These are phyloP conservation scores for Raffaelea arxii DNA, from an alignment of 2,329 filamentous ascomycete genomes.

Conservation along the genomic window DNA sequence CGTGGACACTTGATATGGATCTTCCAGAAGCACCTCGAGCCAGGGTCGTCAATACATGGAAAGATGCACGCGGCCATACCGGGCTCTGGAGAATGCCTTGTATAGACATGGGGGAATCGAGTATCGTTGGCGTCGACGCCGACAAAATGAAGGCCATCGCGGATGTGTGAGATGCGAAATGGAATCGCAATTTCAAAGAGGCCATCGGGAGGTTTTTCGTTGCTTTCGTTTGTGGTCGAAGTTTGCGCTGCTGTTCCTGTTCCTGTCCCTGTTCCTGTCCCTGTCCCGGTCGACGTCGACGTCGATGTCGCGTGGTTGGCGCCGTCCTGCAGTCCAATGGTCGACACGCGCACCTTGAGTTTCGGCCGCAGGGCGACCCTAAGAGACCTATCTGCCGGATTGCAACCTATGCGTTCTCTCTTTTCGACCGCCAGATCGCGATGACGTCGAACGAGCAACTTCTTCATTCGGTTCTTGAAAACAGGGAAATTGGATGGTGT, in stretches of 20 bases:
- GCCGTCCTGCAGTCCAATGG: not conserved
- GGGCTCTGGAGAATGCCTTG: constrained; percentile 67
- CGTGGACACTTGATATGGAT: constrained; percentile 78
- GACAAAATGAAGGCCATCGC: constrained; percentile 87
- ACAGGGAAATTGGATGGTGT: constrained; percentile 67
- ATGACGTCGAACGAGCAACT: constrained; percentile 38
- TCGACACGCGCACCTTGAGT: constrained; percentile 11
- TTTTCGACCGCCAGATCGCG: constrained; percentile 45
- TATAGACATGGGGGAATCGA: constrained; percentile 87
- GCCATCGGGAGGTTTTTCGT: constrained; percentile 10
- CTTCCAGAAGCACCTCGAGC: constrained; percentile 70
- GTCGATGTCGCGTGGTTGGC: not conserved
- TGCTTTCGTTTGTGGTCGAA: not conserved
- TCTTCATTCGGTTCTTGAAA: constrained; percentile 56
- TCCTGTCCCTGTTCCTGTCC: not conserved
- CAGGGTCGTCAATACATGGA: constrained; percentile 82
- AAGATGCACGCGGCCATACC: constrained; percentile 81
- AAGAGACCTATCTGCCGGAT: constrained; percentile 45
- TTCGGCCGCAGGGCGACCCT: constrained; percentile 26
- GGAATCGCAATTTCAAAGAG: constrained; percentile 50
- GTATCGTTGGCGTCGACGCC: constrained; percentile 70
- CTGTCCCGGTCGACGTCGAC: not conserved
- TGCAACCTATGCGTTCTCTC: constrained; percentile 45
- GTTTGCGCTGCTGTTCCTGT: not conserved
- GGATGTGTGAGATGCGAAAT: constrained; percentile 63